phyloP scores from a whole-genome alignment of 1,139 yeast genomes.

The Ashbya aceris region DNA sequence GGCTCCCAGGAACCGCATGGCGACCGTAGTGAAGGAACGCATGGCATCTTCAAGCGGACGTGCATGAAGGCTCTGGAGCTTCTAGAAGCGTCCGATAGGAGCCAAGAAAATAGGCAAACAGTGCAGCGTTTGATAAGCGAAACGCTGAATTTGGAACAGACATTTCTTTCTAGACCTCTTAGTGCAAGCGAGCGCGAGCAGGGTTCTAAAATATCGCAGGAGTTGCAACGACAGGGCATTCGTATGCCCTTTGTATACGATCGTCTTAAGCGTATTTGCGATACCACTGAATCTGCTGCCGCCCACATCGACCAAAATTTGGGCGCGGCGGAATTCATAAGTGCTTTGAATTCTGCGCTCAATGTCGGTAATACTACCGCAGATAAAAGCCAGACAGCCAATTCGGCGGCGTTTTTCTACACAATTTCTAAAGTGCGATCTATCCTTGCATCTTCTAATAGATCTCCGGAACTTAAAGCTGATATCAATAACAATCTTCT shows the following conservation, averaged over 20 bases:
- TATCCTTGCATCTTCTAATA: background rate
- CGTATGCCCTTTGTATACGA: conserved; percentile 5
- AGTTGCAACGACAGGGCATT: conserved; percentile 6
- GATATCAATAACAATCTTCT: background rate
- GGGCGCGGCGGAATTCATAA: background rate
- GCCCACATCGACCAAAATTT: background rate
- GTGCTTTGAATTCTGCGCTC: background rate
- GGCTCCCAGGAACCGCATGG: background rate
- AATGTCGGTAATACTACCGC: background rate
- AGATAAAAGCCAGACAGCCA: background rate
- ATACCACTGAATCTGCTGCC: background rate
- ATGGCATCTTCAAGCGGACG: conserved; percentile 1
- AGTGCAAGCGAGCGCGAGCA: background rate
- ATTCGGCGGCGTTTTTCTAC: background rate
- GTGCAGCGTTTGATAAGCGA: conserved; percentile 2
- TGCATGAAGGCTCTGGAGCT: conserved; percentile 2
- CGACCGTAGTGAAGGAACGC: background rate
- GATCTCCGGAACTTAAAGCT: background rate
- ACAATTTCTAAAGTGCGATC: conserved; percentile 3
- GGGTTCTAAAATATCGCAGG: background rate
- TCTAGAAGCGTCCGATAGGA: conserved; percentile 2
- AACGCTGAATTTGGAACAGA: background rate
- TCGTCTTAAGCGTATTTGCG: conserved; percentile 1
- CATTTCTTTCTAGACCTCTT: background rate
- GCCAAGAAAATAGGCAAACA: conserved; percentile 2